Evolutionary conservation across 2,329 filamentous ascomycete genomes (phyloP).

Genomic region (Apiospora hydei): DNA sequence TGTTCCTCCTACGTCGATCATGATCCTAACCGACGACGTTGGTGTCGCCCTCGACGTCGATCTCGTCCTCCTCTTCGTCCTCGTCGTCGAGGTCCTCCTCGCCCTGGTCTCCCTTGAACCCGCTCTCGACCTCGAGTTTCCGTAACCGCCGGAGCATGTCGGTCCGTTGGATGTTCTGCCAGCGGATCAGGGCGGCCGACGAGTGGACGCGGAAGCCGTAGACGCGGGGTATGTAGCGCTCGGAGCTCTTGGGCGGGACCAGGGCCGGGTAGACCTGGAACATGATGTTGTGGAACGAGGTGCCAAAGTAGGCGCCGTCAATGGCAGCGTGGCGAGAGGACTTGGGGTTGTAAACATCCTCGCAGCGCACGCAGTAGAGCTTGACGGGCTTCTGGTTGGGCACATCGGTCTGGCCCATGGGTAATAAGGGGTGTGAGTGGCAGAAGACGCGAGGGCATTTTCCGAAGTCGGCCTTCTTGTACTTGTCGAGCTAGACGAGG

Average conservation of each 20-base stretch:
- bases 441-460: constrained; percentile 98
- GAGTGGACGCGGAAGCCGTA: constrained; percentile 98
- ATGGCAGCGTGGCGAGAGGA: constrained; percentile 92
- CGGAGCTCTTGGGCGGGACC: constrained; percentile 83
- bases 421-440: constrained; percentile 89
- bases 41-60: constrained; percentile 39
- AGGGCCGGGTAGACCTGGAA: constrained; percentile 97
- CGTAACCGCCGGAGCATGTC: constrained; percentile 81
- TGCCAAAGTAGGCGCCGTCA: constrained; percentile 97
- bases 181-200: constrained; percentile 83
- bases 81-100: constrained; percentile 69
- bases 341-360: constrained; percentile 99
- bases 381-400: constrained; percentile 91
- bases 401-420: constrained; percentile 92
- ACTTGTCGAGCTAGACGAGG: constrained; percentile 83
- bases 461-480: constrained; percentile 97
- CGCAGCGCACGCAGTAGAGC: constrained; percentile 95
- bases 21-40: constrained; percentile 23
- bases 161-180: constrained; percentile 84
- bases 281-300: constrained; percentile 98
- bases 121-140: constrained; percentile 76
- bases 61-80: constrained; percentile 63
- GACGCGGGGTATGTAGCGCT: constrained; percentile 87
- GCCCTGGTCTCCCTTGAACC: constrained; percentile 75
- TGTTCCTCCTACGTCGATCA: not conserved